Base-by-base conservation (phyloP, 306 rosid genomes). In the Quercus glauca region DNA sequence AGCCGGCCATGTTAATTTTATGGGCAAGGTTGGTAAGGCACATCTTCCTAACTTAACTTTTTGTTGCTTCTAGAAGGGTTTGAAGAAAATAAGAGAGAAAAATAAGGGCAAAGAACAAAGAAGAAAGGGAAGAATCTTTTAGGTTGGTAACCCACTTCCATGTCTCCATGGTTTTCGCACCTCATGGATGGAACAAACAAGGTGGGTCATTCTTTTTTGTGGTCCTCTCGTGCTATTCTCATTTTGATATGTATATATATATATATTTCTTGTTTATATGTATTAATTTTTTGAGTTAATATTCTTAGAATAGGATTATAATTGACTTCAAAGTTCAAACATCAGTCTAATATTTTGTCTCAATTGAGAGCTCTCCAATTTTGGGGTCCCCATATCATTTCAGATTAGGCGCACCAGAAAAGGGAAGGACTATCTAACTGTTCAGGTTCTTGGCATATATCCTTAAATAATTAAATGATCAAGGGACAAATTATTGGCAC, bases 51-150 rank as follows among this genome's bases (percentile, higher is more conserved):
- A 75, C 84, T 63, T 79, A 49, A 83, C 82, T 75, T 81, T 86
- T 79, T 73, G 77, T 80, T 78, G 78, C 83, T 85, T 88, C 91
- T 85, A 88, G 89, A 88, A 88, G 59, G 71, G 76, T 51, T 75
- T 20, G 25, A 17, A 55, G 20, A 35, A 56, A 59, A 67, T 55
- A 19, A 71, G 14, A 37, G 12, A 35, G n/a, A 25, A 26, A 63
- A 12, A 6, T 19, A 3, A 35, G 31, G 9, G 12, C 2, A 9
- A 2, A 3, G 20, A 67, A 26, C 4, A 8, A 18, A 29, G 10
- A 18, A 49, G 5, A 41, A 71, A 25, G 15, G 37, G 41, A 51
- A 25, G 59, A 71, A 71, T 71, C 37, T 71, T 14, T 23, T 45
- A 51, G 35, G 75, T 43, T 71, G 75, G 75, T 71, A 15, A 49